Percentiles rank a stretch among this genome's conserved stretches.
Conservation (phyloP, 2,329 filamentous ascomycete species). For the Diaporthe capsici region DNA sequence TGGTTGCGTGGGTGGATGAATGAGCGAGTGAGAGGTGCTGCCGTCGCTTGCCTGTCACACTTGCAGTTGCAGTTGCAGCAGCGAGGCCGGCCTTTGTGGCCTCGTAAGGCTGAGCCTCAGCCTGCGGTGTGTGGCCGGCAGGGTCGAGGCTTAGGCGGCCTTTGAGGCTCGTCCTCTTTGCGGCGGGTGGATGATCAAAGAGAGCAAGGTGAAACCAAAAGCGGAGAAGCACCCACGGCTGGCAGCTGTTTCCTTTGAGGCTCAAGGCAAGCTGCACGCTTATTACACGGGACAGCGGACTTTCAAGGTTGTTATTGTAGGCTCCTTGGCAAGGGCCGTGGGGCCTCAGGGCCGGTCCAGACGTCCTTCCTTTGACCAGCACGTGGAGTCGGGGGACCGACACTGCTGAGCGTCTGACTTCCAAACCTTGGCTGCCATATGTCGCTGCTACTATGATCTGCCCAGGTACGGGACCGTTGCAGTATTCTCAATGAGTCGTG, state of each 20-base stretch:
- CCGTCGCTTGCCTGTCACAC: slow-evolving; percentile 4
- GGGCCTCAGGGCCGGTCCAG: slow-evolving; percentile 17
- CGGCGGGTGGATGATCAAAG: slow-evolving; percentile 1
- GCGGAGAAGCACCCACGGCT: slow-evolving; percentile 14
- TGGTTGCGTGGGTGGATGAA: background rate
- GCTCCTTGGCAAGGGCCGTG: slow-evolving; percentile 4
- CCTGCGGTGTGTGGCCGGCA: background rate
- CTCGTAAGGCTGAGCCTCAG: slow-evolving; percentile 30
- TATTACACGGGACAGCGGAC: background rate
- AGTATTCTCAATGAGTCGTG: slow-evolving; percentile 11
- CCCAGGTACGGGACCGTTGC: background rate
- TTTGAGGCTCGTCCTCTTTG: slow-evolving; percentile 14
- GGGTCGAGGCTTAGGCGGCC: slow-evolving; percentile 21
- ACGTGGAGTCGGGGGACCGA: slow-evolving; percentile 8
- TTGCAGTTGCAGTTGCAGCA: slow-evolving; percentile 15
- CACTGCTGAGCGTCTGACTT: background rate
- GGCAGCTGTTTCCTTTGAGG: slow-evolving; percentile 12
- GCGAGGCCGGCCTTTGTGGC: slow-evolving; percentile 24
- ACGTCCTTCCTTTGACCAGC: slow-evolving; percentile 25
- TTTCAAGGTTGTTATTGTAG: background rate
- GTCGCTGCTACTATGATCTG: background rate
- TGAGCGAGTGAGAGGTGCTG: background rate
- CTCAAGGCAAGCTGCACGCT: background rate
- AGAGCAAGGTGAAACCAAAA: slow-evolving; percentile 28
- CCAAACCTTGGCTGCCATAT: slow-evolving; percentile 7